phyloP scores from a whole-genome alignment of 805 yeast species.

The Debaryomyces castellii region DNA sequence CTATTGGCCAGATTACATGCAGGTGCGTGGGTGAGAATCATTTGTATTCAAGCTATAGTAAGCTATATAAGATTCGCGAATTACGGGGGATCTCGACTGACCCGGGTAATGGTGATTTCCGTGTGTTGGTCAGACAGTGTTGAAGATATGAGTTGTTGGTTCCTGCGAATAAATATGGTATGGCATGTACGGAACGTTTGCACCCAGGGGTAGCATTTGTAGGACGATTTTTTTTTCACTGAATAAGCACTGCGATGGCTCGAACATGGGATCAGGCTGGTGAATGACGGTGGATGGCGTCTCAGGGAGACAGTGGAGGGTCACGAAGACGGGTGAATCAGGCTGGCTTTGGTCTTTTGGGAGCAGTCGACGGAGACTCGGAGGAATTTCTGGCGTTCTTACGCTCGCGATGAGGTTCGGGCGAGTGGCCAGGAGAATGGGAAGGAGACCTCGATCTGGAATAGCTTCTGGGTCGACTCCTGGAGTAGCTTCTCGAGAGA shows the following conservation, averaged over 20 bases:
- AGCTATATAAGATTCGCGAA: background rate
- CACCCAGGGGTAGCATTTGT: too few species aligned
- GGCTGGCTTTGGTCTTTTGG: background rate
- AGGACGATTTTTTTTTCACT: background rate
- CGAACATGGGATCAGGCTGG: background rate
- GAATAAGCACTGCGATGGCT: conserved; percentile 1
- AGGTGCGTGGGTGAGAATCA: background rate
- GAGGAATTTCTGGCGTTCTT: background rate
- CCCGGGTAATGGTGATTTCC: too few species aligned
- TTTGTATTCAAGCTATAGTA: background rate
- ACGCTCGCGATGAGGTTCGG: background rate
- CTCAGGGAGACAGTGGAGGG: too few species aligned
- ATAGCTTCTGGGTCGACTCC: conserved; percentile 10
- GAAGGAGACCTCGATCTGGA: conserved; percentile 9
- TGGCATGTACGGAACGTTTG: too few species aligned
- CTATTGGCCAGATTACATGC: conserved; percentile 8
- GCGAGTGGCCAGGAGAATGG: background rate
- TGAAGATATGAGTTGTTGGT: too few species aligned
- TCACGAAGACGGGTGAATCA: background rate
- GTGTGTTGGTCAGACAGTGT: too few species aligned
- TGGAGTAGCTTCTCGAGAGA: conserved; percentile 11
- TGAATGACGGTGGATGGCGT: too few species aligned
- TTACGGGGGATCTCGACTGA: background rate
- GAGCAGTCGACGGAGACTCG: background rate
- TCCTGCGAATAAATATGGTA: too few species aligned